Evolutionary conservation across 352 stramenopile species (phyloP).

Genomic region (Detonula confervacea): DNA sequence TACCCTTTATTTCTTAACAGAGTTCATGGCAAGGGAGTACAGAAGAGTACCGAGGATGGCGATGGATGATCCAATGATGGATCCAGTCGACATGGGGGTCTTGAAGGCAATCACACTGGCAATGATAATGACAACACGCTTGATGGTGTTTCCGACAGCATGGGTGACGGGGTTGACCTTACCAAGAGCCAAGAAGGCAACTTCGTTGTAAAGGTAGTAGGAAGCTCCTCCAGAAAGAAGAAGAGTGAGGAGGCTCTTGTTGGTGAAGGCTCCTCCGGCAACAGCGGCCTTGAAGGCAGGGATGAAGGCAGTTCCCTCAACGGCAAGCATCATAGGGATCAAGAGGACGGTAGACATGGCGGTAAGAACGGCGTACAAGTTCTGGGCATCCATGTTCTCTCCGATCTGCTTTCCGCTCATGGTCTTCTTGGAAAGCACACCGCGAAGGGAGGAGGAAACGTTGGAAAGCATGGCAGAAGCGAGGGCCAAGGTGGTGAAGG

Average conservation of each 20-base stretch:
- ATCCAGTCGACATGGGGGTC: conserved; percentile 87
- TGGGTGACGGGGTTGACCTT: conserved; percentile 88
- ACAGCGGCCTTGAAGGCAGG: conserved; percentile 76
- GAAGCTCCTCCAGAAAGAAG: conserved; percentile 76
- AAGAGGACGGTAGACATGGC: conserved; percentile 86
- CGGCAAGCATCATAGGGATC: conserved; percentile 83
- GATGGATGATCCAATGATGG: conserved; percentile 87
- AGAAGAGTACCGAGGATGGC: conserved; percentile 88
- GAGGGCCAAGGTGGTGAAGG: conserved; percentile 86
- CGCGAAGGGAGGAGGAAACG: conserved; percentile 84
- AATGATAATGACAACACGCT: conserved; percentile 91
- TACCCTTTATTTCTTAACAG: conserved; percentile 74
- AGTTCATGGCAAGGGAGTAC: conserved; percentile 89
- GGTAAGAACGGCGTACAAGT: conserved; percentile 89
- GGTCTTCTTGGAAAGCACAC: conserved; percentile 89
- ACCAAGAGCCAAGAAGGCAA: conserved; percentile 87
- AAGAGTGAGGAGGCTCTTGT: conserved; percentile 75
- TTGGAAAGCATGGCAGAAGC: conserved; percentile 88
- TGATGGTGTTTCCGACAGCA: conserved; percentile 91
- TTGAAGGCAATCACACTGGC: conserved; percentile 89
- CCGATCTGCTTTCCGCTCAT: conserved; percentile 89
- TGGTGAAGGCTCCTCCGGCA: conserved; percentile 72
- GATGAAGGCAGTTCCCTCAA: conserved; percentile 86
- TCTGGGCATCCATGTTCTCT: conserved; percentile 89
- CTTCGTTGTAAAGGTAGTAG: conserved; percentile 90